Conservation (phyloP, 1,284 basidiomycete species). For the Leccinum pallidistipes region DNA sequence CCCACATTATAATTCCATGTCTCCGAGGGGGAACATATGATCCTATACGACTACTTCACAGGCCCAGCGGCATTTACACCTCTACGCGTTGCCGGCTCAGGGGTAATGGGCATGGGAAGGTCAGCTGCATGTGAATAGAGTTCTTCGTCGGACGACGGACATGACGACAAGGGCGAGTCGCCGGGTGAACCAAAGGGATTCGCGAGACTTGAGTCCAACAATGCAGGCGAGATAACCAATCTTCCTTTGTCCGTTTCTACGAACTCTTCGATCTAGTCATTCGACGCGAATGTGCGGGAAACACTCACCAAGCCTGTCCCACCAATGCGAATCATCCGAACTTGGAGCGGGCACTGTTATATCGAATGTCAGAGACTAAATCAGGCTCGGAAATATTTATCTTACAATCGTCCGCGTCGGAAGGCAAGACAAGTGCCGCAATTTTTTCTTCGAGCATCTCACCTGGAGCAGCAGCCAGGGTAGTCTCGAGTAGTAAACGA, state of each 20-base stretch:
- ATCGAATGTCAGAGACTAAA: constrained; percentile 12
- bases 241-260: constrained; percentile 60
- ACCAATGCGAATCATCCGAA: constrained; percentile 73
- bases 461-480: constrained; percentile 56
- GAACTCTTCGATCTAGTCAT: constrained; percentile 4
- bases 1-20: constrained; percentile 1
- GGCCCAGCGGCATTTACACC: constrained; percentile 4
- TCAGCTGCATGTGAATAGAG: constrained; percentile 68
- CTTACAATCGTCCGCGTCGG: constrained; percentile 40
- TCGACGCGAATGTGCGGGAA: neutral
- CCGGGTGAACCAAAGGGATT: constrained; percentile 73
- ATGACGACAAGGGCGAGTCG: constrained; percentile 67
- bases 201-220: constrained; percentile 39
- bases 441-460: constrained; percentile 75
- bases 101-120: constrained; percentile 60
- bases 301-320: constrained; percentile 63
- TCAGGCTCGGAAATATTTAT: neutral
- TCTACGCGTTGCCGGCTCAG: constrained; percentile 39
- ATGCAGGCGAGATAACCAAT: constrained; percentile 47
- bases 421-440: constrained; percentile 46
- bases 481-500: constrained; percentile 64
- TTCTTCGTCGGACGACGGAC: constrained; percentile 80
- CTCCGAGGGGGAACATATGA: constrained; percentile 1
- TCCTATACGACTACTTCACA: constrained; percentile 14
- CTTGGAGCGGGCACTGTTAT: constrained; percentile 74